phyloP scores from a whole-genome alignment of 331 rosid species.

The Malus hybrid region DNA sequence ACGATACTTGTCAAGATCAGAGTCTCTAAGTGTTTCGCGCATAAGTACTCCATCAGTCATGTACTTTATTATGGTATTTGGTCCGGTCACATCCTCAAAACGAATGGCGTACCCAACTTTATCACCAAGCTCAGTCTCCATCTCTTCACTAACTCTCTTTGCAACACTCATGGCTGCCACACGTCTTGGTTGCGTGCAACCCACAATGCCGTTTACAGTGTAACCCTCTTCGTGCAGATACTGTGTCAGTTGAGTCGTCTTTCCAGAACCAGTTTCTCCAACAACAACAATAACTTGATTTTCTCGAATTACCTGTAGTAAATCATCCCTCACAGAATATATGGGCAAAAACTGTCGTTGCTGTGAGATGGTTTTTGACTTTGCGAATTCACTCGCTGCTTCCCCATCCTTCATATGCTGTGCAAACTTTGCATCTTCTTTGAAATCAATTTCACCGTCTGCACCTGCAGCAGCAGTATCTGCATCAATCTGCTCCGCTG shows the following conservation, averaged over 20 bases:
- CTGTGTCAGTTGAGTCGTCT: constrained; percentile 96
- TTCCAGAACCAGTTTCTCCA: constrained; percentile 99
- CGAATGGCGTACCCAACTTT: constrained; percentile 96
- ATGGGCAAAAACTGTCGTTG: constrained; percentile 94
- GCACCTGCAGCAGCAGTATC: constrained; percentile 80
- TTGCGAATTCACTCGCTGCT: constrained; percentile 92
- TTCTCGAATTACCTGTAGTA: constrained; percentile 91
- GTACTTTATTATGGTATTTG: constrained; percentile 81
- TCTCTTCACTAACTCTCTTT: constrained; percentile 98
- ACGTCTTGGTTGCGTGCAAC: constrained; percentile 99
- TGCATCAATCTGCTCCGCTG: constrained; percentile 96
- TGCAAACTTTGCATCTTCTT: constrained; percentile 94
- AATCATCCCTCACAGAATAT: constrained; percentile 81
- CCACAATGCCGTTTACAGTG: constrained; percentile 63
- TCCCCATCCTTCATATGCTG: constrained; percentile 90
- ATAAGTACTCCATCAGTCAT: constrained; percentile 99
- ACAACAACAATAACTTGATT: constrained; percentile 91
- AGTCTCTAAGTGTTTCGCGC: constrained; percentile 86
- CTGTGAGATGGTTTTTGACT: constrained; percentile 70
- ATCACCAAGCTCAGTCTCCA: constrained; percentile 93
- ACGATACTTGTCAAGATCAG: constrained; percentile 87
- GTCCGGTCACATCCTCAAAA: constrained; percentile 96
- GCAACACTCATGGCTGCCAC: constrained; percentile 99
- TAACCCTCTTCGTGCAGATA: constrained; percentile 93
- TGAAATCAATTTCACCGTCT: constrained; percentile 85